phyloP scores from a whole-genome alignment of 305 asterid genomes.

The Salvia sclarea region DNA sequence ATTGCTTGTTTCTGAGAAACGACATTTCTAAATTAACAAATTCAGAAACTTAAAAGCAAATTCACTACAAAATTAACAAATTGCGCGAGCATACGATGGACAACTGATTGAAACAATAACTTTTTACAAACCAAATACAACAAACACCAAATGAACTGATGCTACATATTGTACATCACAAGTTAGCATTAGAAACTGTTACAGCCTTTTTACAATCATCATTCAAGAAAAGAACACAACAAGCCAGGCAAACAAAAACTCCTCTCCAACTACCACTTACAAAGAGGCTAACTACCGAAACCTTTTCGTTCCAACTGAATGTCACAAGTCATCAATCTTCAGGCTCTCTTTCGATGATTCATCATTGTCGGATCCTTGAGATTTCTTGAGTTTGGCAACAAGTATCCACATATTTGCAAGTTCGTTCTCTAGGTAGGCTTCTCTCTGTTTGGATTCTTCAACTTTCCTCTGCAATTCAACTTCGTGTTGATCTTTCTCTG shows the following conservation, averaged over 20 bases:
- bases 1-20: neutral
- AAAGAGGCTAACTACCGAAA: constrained; percentile 29
- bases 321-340: constrained; percentile 41
- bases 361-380: constrained; percentile 62
- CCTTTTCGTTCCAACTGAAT: constrained; percentile 25
- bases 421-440: constrained; percentile 94
- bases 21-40: too few relatives aligned
- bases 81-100: neutral
- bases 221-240: constrained; percentile 20
- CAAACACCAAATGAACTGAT: constrained; percentile 7
- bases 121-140: constrained; percentile 15
- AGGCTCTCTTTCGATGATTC: constrained; percentile 44
- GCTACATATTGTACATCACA: constrained; percentile 31
- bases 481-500: constrained; percentile 72
- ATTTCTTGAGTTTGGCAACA: constrained; percentile 77
- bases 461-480: constrained; percentile 74
- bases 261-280: constrained; percentile 27
- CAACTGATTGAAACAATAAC: constrained; percentile 6
- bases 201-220: constrained; percentile 27
- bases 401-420: constrained; percentile 98
- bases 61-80: neutral
- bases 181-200: constrained; percentile 18
- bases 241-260: constrained; percentile 35
- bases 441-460: constrained; percentile 92
- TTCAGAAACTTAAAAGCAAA: neutral